Evolutionary conservation across 164 flowering plant genomes (phyloP), one percentile per base, ranked within the genome.

Genomic region (Echeveria elegans): DNA sequence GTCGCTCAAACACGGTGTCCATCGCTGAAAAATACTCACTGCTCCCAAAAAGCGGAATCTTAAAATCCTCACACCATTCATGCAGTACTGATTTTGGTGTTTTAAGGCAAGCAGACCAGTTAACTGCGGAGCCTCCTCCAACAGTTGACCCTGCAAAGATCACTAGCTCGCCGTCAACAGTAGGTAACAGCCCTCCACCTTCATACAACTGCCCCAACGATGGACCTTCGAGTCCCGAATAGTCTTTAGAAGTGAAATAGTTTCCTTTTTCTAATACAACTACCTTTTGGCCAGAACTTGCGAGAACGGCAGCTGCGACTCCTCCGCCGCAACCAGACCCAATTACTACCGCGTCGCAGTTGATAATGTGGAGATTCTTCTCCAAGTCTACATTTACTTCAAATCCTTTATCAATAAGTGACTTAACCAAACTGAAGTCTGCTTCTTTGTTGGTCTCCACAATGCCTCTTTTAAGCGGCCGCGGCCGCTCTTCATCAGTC

Each of bases 1-100:
- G 69, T 64, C 90, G 82, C 30, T 71, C 63, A 32, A 86, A 77
- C 59, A 89, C 92, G 7, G 68, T 37, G 31, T 85, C 88, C 96
- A 87, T 89, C 19, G 92, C 92, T 5, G 76, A 71, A 4, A 36
- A 37, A 70, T 87, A 89, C 18, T 81, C 79, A 0, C 34, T 4
- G 63, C 74, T 76, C 26, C 71, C 70, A 56, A 73, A 80, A 47
- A 77, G 61, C 18, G 74, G 61, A 36, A 80, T 56, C 28, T 68
- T 70, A 12, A 73, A 64, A 14, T 73, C 72, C 32, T 65, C 64
- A n/a, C 71, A 66, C 83, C 81, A 80, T 64, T 80, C 83, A 14
- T 66, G 23, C 26, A 75, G 60, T n/a, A 80, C 77, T 14, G 62
- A 28, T 12, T 68, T 48, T 0, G 83, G 83, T 2, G 83, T 75